Percentiles rank a stretch among this genome's conserved stretches.
phyloP scores from a whole-genome alignment of 2,329 filamentous ascomycete species.

The Zasmidium citrigriseum region DNA sequence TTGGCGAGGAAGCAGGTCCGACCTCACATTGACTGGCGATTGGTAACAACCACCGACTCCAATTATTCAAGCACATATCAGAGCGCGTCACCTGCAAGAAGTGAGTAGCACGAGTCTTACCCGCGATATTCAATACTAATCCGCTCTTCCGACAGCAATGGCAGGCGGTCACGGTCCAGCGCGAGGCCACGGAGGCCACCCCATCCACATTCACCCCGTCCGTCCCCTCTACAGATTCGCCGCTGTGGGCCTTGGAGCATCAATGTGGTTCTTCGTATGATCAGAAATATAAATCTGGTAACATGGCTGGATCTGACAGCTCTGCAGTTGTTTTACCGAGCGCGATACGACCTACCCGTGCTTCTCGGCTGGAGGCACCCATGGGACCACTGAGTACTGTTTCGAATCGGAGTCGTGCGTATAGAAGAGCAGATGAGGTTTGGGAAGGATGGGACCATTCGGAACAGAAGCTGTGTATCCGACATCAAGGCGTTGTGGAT shows the following conservation, averaged over 20 bases:
- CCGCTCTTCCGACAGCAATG: constrained; percentile 14
- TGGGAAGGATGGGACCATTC: too few relatives aligned
- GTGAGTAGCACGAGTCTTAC: background rate
- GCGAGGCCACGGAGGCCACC: constrained; percentile 49
- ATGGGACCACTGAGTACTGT: constrained; percentile 75
- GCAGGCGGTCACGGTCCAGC: constrained; percentile 29
- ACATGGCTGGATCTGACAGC: constrained; percentile 9
- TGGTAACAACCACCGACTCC: background rate
- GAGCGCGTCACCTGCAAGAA: background rate
- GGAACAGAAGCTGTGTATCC: too few relatives aligned
- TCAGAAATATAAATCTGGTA: background rate
- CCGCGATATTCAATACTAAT: background rate
- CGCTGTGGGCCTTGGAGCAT: constrained; percentile 83
- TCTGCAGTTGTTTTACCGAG: constrained; percentile 84
- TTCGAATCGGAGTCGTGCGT: background rate
- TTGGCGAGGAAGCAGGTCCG: background rate
- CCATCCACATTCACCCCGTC: constrained; percentile 60
- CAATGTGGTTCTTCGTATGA: constrained; percentile 97
- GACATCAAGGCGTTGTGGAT: too few relatives aligned
- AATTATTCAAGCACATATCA: background rate
- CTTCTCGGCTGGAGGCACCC: constrained; percentile 93
- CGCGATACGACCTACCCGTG: constrained; percentile 92
- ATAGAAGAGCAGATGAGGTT: constrained; percentile 1
- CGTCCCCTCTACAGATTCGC: constrained; percentile 78
- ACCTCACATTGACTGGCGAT: constrained; percentile 5